Evolutionary conservation across 73 alveolate genomes (phyloP), one percentile per base, ranked within the genome.

Genomic region (Stentor coeruleus): DNA sequence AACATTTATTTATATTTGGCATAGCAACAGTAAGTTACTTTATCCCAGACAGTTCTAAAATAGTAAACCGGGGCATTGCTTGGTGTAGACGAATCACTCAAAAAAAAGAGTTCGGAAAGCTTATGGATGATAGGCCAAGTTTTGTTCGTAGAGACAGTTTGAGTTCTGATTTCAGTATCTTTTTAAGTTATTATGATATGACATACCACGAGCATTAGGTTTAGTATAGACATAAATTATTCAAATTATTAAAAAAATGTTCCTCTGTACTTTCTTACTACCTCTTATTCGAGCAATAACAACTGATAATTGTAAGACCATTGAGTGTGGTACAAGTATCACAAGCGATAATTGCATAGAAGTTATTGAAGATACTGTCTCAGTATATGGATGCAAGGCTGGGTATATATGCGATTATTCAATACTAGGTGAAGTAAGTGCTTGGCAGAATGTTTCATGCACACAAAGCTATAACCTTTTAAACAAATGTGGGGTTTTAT

Each of bases 1-100:
- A 66, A 31, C 79, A 66, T 31, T 20, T 26, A 1, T 66, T 66
- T 1, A 26, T 66, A 28, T 20, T 66, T 2, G 40, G n/a, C 49
- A 66, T 20, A 26, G 14, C 15, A 33, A 33, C 33, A 1, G 49
- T 66, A 0, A 66, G 33, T 26, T 26, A 28, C 36, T 26, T 33
- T 0, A 66, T 66, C 39, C 79, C 79, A 26, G 39, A 33, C 33
- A 26, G 11, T 31, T 40, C 79, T 20, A 20, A 20, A 20, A 66
- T 66, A 28, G 79, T 66, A 0, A 66, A 20, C n/a, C n/a, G 33
- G 37, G 79, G 79, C 39, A 26, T 26, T 26, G 33, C 14, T 37
- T 66, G 79, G 79, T 28, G 79, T 33, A 66, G 33, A 49, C 6
- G 66, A 49, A 20, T 49, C 66, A 49, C 20, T 49, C 66, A 49